Evolutionary conservation across 768 basidiomycete species (phyloP).

Genomic region (Mycena alexandri): DNA sequence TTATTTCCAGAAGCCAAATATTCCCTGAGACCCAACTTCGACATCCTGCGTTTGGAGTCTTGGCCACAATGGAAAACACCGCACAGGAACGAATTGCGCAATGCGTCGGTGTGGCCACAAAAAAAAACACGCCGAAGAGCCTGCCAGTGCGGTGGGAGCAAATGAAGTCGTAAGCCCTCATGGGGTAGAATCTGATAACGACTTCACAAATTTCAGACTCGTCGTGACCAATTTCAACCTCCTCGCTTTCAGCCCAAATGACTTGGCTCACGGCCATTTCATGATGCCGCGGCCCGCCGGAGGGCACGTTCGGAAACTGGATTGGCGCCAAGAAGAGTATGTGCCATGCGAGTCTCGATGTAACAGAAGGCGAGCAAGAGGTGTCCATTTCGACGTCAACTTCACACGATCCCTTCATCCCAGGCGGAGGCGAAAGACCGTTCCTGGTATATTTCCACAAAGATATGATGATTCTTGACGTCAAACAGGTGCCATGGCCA

Average conservation of each 20-base stretch:
- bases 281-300: conserved; percentile 25
- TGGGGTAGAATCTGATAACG: neutral
- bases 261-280: conserved; percentile 15
- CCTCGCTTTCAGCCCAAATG: conserved; percentile 36
- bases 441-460: conserved; percentile 25
- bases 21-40: conserved; percentile 27
- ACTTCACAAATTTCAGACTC: conserved; percentile 28
- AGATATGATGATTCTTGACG: conserved; percentile 32
- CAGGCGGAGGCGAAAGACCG: conserved; percentile 28
- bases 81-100: conserved; percentile 9
- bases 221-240: conserved; percentile 37
- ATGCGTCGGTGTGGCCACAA: neutral
- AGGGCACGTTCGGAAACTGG: conserved; percentile 32
- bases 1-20: conserved; percentile 28
- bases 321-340: conserved; percentile 38
- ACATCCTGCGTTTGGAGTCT: conserved; percentile 21
- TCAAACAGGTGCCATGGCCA: conserved; percentile 37
- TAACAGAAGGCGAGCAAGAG: conserved; percentile 33
- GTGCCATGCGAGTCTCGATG: conserved; percentile 34
- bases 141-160: conserved; percentile 10
- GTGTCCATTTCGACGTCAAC: neutral
- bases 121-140: neutral
- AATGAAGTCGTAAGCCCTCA: conserved; percentile 25
- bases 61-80: conserved; percentile 26
- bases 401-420: neutral